phyloP scores from a whole-genome alignment of 179 eudicot genomes.

The Beta macrorhiza region DNA sequence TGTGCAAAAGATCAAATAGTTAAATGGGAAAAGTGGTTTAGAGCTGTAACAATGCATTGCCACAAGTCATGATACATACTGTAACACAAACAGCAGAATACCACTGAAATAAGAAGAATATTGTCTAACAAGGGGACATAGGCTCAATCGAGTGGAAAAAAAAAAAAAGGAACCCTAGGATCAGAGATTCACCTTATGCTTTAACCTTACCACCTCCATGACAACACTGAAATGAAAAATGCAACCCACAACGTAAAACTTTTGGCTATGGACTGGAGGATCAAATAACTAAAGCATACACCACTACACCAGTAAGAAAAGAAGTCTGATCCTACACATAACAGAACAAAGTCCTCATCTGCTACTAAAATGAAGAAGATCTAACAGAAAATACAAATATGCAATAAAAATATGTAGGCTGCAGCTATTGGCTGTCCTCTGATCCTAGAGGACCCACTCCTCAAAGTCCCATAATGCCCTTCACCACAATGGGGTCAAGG shows the following conservation, averaged over 20 bases:
- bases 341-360: not conserved
- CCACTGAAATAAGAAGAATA: not conserved
- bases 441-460: not conserved
- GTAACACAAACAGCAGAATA: not conserved
- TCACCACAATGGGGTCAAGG: not conserved
- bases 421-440: not conserved
- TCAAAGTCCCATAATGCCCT: not conserved
- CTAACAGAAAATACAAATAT: not conserved
- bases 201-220: not conserved
- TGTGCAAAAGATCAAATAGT: slow-evolving; percentile 35
- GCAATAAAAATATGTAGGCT: not conserved
- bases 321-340: not conserved
- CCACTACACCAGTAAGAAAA: not conserved
- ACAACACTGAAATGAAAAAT: not conserved
- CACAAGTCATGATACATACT: not conserved
- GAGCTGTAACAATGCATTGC: not conserved
- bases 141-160: not conserved
- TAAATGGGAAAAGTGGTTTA: slow-evolving; percentile 15
- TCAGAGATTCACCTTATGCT: not conserved
- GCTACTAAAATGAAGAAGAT: not conserved
- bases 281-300: not conserved
- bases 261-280: not conserved
- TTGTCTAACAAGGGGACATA: not conserved
- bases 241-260: not conserved
- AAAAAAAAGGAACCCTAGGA: not conserved